Evolutionary conservation across 225 moss, liverwort and hornwort genomes (phyloP).

Genomic region (Pseudisothecium myosuroides): DNA sequence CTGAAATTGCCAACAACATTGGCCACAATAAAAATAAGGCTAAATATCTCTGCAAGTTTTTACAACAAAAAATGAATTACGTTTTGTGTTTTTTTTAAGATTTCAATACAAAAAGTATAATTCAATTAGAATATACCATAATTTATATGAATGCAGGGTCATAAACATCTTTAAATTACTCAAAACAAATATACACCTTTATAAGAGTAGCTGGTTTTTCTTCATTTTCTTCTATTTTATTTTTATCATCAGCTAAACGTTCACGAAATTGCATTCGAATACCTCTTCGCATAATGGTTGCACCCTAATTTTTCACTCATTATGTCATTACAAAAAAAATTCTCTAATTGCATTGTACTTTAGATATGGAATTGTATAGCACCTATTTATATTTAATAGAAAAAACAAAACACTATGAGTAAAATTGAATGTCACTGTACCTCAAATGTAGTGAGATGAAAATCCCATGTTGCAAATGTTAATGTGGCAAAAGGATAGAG

Average conservation of each 20-base stretch:
- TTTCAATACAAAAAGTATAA: not conserved
- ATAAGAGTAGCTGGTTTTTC: not conserved
- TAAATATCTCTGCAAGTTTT: slow-evolving; percentile 47
- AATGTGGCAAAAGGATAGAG: slow-evolving; percentile 65
- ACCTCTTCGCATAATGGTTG: slow-evolving; percentile 50
- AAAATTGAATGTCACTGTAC: not conserved
- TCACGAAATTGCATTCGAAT: slow-evolving; percentile 79
- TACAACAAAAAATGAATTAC: not conserved
- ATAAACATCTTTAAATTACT: no score
- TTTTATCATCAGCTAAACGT: slow-evolving; percentile 41
- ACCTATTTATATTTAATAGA: not conserved
- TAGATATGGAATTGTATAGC: not conserved
- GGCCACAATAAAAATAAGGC: slow-evolving; percentile 72
- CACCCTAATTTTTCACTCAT: slow-evolving; percentile 24
- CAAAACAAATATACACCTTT: not conserved
- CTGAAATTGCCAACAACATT: slow-evolving; percentile 26
- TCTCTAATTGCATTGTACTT: not conserved
- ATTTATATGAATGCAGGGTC: not conserved
- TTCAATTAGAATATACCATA: not conserved
- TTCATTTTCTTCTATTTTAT: not conserved
- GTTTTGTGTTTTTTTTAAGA: no score
- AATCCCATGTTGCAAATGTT: slow-evolving; percentile 89
- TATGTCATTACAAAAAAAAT: not conserved
- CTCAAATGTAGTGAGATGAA: slow-evolving; percentile 67
- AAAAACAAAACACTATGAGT: rapidly evolving